Percentiles rank a stretch among this genome's conserved stretches.
These are phyloP conservation scores for Eleusine coracana DNA, from an alignment of 176 grass and related monocot species.

Conservation along the genomic window DNA sequence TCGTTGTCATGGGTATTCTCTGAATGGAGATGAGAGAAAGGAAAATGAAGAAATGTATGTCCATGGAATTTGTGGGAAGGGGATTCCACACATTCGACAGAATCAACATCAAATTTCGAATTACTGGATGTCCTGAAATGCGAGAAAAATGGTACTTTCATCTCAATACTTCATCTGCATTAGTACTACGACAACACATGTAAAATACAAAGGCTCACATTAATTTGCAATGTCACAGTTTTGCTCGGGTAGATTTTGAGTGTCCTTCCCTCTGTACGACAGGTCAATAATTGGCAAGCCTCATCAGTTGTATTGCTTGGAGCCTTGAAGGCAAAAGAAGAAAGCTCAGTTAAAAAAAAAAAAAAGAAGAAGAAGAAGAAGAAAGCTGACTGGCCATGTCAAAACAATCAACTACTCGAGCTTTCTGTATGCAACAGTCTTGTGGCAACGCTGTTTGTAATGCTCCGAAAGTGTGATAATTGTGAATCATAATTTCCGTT, in stretches of 20 bases:
- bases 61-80: background rate
- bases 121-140: conserved; percentile 17
- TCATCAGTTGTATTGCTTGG: background rate
- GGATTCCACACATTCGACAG: background rate
- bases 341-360: too few relatives aligned
- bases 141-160: conserved; percentile 1
- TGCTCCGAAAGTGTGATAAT: background rate
- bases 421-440: conserved; percentile 10
- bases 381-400: background rate
- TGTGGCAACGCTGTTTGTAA: background rate
- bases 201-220: background rate
- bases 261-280: background rate
- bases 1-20: background rate
- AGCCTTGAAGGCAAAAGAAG: conserved; percentile 5
- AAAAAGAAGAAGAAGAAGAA: too few relatives aligned
- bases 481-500: too few relatives aligned
- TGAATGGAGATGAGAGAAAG: conserved; percentile 1
- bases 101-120: background rate
- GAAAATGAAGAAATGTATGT: conserved; percentile 5
- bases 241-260: background rate
- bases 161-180: background rate
- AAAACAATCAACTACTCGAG: background rate
- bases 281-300: background rate
- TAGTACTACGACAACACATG: background rate
- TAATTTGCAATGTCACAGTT: background rate